Evolutionary conservation across 2,329 filamentous ascomycete genomes (phyloP).

Genomic region (Zopfia rhizophila): DNA sequence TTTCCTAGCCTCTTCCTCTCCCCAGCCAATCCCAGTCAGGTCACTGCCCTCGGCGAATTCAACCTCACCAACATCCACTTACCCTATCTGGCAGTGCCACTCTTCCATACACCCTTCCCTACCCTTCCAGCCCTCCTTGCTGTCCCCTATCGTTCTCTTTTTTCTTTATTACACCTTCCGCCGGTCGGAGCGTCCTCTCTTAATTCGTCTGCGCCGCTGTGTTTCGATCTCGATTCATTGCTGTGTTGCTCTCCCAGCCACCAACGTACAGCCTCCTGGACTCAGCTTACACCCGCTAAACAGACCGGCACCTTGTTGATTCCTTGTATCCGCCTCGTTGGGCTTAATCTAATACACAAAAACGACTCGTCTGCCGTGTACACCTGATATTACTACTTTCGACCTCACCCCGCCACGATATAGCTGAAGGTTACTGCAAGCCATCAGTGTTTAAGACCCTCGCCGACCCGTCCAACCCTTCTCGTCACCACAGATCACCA

Average conservation of each 20-base stretch:
- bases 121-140: conserved; percentile 29
- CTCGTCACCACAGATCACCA: conserved; percentile 38
- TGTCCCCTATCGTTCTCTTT: conserved; percentile 28
- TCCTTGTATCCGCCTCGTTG: conserved; percentile 40
- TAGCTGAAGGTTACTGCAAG: conserved; percentile 13
- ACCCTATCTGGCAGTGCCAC: conserved; percentile 42
- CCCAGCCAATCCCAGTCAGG: conserved; percentile 30
- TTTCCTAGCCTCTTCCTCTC: conserved; percentile 29
- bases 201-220: conserved; percentile 38
- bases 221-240: conserved; percentile 44
- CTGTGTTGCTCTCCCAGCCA: conserved; percentile 38
- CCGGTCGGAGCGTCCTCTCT: conserved; percentile 41
- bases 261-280: conserved; percentile 42
- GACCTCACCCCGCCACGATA: conserved; percentile 18
- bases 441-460: conserved; percentile 30
- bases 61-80: conserved; percentile 23
- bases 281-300: conserved; percentile 46
- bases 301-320: conserved; percentile 36
- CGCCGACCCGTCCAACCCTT: conserved; percentile 23
- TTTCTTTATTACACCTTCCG: conserved; percentile 35
- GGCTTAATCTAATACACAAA: conserved; percentile 37
- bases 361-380: conserved; percentile 9
- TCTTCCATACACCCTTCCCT: conserved; percentile 19
- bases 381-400: conserved; percentile 28
- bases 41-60: conserved; percentile 34